phyloP scores from a whole-genome alignment of 768 basidiomycete genomes.

The Lentinus brumalis region DNA sequence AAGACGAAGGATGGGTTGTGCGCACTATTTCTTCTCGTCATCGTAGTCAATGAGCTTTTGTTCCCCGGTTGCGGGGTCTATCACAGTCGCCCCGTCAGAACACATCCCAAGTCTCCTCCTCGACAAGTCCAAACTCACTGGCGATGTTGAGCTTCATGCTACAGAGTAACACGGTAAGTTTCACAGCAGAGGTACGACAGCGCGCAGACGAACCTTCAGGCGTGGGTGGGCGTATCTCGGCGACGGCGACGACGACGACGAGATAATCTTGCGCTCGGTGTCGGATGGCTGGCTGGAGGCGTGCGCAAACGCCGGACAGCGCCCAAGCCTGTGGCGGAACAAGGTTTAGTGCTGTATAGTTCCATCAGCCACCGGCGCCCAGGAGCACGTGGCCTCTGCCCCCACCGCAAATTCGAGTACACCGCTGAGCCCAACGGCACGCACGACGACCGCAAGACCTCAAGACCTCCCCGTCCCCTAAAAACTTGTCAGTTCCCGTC shows the following conservation, averaged over 20 bases:
- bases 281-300: constrained; percentile 32
- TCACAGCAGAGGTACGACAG: constrained; percentile 31
- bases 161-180: not conserved
- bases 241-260: constrained; percentile 45
- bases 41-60: constrained; percentile 97
- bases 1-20: not conserved
- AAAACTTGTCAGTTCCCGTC: constrained; percentile 39
- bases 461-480: constrained; percentile 42
- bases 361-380: constrained; percentile 38
- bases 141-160: constrained; percentile 99
- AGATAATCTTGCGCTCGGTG: constrained; percentile 33
- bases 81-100: constrained; percentile 7
- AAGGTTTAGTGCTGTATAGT: constrained; percentile 69
- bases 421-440: constrained; percentile 31
- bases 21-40: constrained; percentile 85
- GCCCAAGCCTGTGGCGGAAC: constrained; percentile 38
- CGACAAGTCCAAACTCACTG: constrained; percentile 55
- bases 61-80: constrained; percentile 94
- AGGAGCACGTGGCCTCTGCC: constrained; percentile 34
- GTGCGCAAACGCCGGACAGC: constrained; percentile 30
- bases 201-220: constrained; percentile 40
- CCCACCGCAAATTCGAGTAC: constrained; percentile 15
- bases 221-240: constrained; percentile 31
- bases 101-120: not conserved
- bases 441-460: constrained; percentile 37